Conservation (phyloP, 2,329 filamentous ascomycete species). For the Cytospora leucostoma region DNA sequence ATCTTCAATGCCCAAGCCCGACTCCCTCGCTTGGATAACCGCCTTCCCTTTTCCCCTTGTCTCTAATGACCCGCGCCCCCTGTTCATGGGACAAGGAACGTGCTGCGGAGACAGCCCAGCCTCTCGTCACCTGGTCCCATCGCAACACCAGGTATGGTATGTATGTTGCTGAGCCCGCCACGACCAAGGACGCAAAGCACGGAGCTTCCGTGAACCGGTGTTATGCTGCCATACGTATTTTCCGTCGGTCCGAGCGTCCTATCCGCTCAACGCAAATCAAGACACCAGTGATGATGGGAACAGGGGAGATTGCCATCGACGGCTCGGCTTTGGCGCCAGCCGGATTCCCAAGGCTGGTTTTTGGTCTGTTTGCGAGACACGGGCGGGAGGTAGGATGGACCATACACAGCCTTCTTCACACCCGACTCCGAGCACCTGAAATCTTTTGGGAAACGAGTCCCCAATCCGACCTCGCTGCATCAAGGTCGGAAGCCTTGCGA, state of each 20-base stretch:
- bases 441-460: neutral
- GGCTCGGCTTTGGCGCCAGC: slow-evolving; percentile 39
- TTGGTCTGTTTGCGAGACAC: too few species aligned
- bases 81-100: neutral
- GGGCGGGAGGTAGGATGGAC: neutral
- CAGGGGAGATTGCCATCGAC: neutral
- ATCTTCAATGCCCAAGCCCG: neutral
- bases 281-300: neutral
- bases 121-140: neutral
- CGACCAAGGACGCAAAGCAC: neutral
- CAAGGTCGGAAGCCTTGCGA: slow-evolving; percentile 9
- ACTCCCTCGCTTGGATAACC: neutral
- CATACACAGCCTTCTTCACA: neutral
- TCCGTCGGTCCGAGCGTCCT: neutral
- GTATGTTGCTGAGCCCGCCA: neutral
- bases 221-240: neutral
- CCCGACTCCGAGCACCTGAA: neutral
- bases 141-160: neutral
- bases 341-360: neutral
- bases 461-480: neutral
- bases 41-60: neutral
- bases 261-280: neutral
- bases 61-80: neutral
- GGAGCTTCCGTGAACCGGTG: neutral
- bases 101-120: neutral